A percentile compares a stretch with the other conserved stretches of the same genome.
These are phyloP conservation scores for cucumber (Cucumis sativus) DNA, from an alignment of 306 rosid genomes.

Conservation along the genomic window DNA sequence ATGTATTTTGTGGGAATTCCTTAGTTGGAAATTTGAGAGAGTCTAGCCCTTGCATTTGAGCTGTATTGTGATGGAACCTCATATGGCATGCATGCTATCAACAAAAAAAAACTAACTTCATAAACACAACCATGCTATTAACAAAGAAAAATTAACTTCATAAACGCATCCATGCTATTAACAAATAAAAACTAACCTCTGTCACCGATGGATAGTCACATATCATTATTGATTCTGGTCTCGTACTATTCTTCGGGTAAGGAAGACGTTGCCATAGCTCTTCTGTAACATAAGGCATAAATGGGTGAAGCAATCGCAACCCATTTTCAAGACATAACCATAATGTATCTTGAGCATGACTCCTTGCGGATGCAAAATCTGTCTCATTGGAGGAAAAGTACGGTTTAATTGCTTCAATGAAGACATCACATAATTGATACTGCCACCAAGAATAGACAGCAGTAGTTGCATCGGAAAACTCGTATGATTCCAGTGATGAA, in stretches of 20 bases:
- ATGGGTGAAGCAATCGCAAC: conserved; percentile 87
- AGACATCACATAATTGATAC: conserved; percentile 90
- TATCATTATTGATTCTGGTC: conserved; percentile 70
- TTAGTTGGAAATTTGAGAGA: too few species aligned
- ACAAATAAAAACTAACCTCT: conserved; percentile 47
- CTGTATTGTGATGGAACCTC: not conserved
- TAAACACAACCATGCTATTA: not conserved
- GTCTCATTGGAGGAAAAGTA: conserved; percentile 58
- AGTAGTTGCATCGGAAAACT: conserved; percentile 76
- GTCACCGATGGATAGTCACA: conserved; percentile 49
- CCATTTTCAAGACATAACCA: conserved; percentile 95
- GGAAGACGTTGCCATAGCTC: conserved; percentile 99
- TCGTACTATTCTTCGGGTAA: conserved; percentile 32
- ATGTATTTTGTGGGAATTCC: too few species aligned
- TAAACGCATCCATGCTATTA: not conserved
- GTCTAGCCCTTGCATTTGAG: not conserved
- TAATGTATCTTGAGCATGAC: conserved; percentile 62
- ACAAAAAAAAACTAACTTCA: too few species aligned
- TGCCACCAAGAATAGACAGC: conserved; percentile 90
- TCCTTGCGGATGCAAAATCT: conserved; percentile 41
- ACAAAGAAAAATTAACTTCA: not conserved
- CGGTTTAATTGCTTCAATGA: conserved; percentile 86
- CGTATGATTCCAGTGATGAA: conserved; percentile 46
- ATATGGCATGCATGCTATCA: not conserved
- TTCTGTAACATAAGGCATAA: conserved; percentile 95